Base-by-base conservation (phyloP, 139 green algal genomes). In the Pleodorina starrii region DNA sequence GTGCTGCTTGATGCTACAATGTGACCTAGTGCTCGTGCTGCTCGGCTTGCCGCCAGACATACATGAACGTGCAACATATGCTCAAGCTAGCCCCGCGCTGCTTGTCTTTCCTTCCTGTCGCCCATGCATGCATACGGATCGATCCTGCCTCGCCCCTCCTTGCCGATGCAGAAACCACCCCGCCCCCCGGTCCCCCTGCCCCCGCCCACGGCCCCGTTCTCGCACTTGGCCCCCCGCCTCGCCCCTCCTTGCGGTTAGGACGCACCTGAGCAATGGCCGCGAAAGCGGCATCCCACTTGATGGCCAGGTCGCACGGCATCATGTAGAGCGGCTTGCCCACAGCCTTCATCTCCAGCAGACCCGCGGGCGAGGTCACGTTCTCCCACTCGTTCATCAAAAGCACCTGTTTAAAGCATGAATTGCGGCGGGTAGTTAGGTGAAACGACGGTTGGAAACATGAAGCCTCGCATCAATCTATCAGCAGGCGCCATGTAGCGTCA, bases 271-370 rank as follows among this genome's bases (percentile, higher is more conserved):
- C 86, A 60, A 87, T 79, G 5, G 25, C 60, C 27, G 48, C 32
- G n/a, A 89, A 35, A 14, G 51, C 81, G 2, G 87, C 40, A 44
- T 88, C 74, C 23, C 79, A 46, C 80, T 76, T 75, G 32, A 93
- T 36, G 29, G 79, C 90, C 59, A 85, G 35, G 32, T 89, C 87
- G 12, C 40, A 35, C 17, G 90, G 86, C 50, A 68, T 91, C 80
- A 86, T 90, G 79, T 68, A 84, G 35, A 86, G 10, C 27, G 3
- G 27, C 54, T 83, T 84, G 68, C 85, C 90, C 50, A 59, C 63
- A 14, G 87, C 77, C 50, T 78, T 87, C 79, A 83, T 87, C 85
- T 91, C 90, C 11, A 54, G 42, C n/a, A 71, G 43, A 10, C 68
- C 80, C 6, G 59, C 21, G n/a, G 68, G 1, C 4, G 66, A 80